Evolutionary conservation across 306 rosid species (phyloP), one percentile per base, ranked within the genome.

Genomic region (Prunus salicina): DNA sequence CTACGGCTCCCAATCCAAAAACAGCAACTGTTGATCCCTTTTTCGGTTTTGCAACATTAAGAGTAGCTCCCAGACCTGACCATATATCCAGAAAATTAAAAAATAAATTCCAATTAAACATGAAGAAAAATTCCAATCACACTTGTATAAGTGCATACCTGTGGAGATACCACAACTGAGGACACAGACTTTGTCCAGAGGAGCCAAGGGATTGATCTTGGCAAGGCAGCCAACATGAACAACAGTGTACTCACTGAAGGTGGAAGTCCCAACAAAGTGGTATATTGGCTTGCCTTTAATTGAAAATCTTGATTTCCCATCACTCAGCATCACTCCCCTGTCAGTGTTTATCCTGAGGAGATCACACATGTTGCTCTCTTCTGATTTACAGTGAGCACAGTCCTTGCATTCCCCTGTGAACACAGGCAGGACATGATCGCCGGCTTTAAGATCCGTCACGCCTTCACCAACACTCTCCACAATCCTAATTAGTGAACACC

Each of bases 1-100:
- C 95, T 32, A 91, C 93, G 4, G 87, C 72, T 50, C 93, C 96
- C 60, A 91, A 87, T 71, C 93, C 96, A 79, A 91, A 90, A 34
- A 92, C 83, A 57, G 94, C 88, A 19, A 91, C 93, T 0, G 92
- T 84, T 41, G 92, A 84, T 0, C 92, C 94, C 76, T 83, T 74
- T 47, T 91, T 91, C 30, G 88, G 88, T 51, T 83, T 74, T 11
- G 97, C 97, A 25, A 83, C 94, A 73, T 87, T 91, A 90, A 93
- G 85, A 1, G 87, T 87, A 0, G 97, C 93, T 58, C 97, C 94
- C 12, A 89, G 3, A 47, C 94, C 96, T 90, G 58, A 72, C 61
- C 11, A 3, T 15, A 22, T 22, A 15, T 30, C 71, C 30, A n/a
- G 5, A 45, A 28, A 3, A 12, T 12, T 8, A 8, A 3, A 3